Conservation (phyloP, 495 filamentous ascomycete genomes). For the Podospora didyma region DNA sequence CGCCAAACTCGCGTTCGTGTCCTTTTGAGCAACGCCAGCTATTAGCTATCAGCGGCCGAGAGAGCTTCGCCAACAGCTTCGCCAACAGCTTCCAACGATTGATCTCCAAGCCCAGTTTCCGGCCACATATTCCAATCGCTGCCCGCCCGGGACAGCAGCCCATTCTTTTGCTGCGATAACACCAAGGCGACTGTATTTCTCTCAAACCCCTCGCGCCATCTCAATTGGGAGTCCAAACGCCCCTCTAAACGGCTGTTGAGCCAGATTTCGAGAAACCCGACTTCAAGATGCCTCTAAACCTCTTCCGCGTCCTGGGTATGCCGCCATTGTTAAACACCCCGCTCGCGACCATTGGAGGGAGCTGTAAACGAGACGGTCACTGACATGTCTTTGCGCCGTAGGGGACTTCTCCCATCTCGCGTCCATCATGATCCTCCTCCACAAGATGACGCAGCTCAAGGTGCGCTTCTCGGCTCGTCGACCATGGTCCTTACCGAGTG, state of each 20-base stretch:
- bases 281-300: slow-evolving; percentile 61
- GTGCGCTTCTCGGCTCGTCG: slow-evolving; percentile 44
- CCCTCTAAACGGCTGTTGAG: too few relatives aligned
- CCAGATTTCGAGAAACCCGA: neutral
- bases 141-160: too few relatives aligned
- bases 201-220: neutral
- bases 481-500: neutral
- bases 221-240: too few relatives aligned
- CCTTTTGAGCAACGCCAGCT: slow-evolving; percentile 22
- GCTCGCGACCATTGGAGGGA: too few relatives aligned
- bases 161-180: too few relatives aligned
- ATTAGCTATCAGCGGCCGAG: neutral
- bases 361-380: neutral
- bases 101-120: too few relatives aligned
- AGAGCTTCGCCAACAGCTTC: neutral
- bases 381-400: slow-evolving; percentile 28
- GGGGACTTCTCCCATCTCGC: slow-evolving; percentile 92
- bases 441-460: slow-evolving; percentile 90
- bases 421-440: slow-evolving; percentile 89
- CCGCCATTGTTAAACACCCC: slow-evolving; percentile 2
- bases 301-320: slow-evolving; percentile 83
- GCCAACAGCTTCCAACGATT: neutral
- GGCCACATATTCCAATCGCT: too few relatives aligned
- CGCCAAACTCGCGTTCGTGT: slow-evolving; percentile 37
- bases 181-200: too few relatives aligned